Base-by-base conservation (phyloP, 306 rosid genomes). In the Cicer judaicum region DNA sequence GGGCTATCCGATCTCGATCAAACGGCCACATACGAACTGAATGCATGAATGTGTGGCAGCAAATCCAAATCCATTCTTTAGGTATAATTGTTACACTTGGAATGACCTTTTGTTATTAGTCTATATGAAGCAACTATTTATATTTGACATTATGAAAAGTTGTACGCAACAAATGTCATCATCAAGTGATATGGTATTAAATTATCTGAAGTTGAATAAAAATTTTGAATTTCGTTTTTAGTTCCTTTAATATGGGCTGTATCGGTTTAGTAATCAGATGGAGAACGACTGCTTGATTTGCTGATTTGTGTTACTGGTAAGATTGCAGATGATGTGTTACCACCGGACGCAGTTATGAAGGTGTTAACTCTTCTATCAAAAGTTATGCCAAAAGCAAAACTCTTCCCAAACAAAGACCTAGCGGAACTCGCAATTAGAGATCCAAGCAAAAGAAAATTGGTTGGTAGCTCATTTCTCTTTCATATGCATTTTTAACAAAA, bases 261-360 rank as follows among this genome's bases (percentile, higher is more conserved):
- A 78, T 71, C 18, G 5, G 50, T 65, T 6, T 9, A 74, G 14
- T 24, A 69, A 57, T 9, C 52, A 38, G 64, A 57, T 12, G 36
- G 60, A 72, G 46, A n/a, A 38, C 14, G 5, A 15, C 68, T 14
- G 61, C 52, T 66, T 80, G 68, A 68, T 82, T 73, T 79, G 71
- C 86, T 86, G 80, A 84, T 81, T 78, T 87, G 48, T 79, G 64
- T 83, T 78, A 74, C 66, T 76, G 80, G 69, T 76, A 82, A 93
- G 98, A 90, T 94, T 85, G 89, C 90, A 83, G 98, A 88, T 9
- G 91, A 85, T 13, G 84, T 94, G 79, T 73, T 79, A 42, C 98
- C 97, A 55, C 75, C 98, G 10, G 83, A 82, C 2, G 84, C 86
- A 24, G 85, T 86, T 74, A 67, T 79, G 88, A 91, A 87, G 84